phyloP scores from a whole-genome alignment of 805 yeast species.

The Saccharomyces kudriavzevii region DNA sequence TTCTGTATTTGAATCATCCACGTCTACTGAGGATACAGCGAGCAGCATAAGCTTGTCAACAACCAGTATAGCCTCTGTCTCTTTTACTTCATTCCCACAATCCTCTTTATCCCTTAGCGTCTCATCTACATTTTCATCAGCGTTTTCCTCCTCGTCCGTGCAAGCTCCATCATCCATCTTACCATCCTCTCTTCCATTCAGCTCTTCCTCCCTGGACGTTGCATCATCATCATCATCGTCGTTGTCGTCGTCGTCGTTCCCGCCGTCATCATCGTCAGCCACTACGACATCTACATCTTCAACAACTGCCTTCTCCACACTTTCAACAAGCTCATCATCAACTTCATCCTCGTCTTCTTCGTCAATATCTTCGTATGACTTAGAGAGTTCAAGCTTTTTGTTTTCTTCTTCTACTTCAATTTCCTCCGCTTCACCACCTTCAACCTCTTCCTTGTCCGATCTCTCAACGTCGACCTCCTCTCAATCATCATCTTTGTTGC shows the following conservation, averaged over 20 bases:
- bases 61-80: slow-evolving; percentile 9
- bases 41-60: background rate
- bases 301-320: background rate
- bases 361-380: background rate
- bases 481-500: background rate
- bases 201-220: background rate
- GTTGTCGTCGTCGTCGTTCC: slow-evolving; percentile 2
- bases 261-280: slow-evolving; percentile 1
- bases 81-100: slow-evolving; percentile 2
- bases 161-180: slow-evolving; percentile 1
- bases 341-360: background rate
- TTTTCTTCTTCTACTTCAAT: background rate
- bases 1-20: slow-evolving; percentile 2
- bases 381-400: background rate
- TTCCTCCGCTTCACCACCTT: background rate
- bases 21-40: slow-evolving; percentile 1
- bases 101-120: background rate
- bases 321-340: slow-evolving; percentile 1
- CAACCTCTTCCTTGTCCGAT: background rate
- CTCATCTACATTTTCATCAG: slow-evolving; percentile 1
- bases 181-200: slow-evolving; percentile 4
- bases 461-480: background rate
- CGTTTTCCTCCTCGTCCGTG: slow-evolving; percentile 2
- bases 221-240: slow-evolving; percentile 1
- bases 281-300: background rate